Conservation (phyloP, 306 rosid species). For the Datisca glomerata region DNA sequence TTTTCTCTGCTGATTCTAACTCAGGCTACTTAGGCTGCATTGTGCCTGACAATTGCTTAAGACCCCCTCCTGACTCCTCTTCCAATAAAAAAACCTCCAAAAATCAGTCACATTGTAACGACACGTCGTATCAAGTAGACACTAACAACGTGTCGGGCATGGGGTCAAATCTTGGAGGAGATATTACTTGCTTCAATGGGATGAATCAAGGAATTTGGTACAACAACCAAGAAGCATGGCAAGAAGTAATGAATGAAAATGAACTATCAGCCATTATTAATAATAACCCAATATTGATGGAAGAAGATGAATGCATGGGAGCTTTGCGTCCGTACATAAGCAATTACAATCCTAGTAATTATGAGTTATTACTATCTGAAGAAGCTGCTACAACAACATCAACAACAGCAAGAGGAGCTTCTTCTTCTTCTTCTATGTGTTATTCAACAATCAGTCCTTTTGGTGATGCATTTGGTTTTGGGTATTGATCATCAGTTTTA, state of each 20-base stretch:
- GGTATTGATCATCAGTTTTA: too few species aligned
- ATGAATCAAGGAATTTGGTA: conserved; percentile 49
- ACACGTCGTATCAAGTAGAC: too few species aligned
- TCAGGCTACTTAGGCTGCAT: conserved; percentile 92
- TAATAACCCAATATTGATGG: conserved; percentile 18
- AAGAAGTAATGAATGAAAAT: conserved; percentile 33
- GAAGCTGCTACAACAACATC: too few species aligned
- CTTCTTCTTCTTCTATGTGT: conserved; percentile 33
- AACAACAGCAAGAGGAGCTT: too few species aligned
- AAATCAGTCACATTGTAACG: too few species aligned
- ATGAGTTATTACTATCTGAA: too few species aligned
- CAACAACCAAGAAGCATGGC: conserved; percentile 18
- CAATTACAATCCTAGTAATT: too few species aligned
- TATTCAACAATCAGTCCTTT: conserved; percentile 43
- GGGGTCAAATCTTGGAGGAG: too few species aligned
- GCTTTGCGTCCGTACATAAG: conserved; percentile 30
- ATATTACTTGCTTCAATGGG: too few species aligned
- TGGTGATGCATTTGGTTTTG: conserved; percentile 54
- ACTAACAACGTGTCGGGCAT: too few species aligned
- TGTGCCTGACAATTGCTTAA: conserved; percentile 85
- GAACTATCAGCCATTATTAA: conserved; percentile 58
- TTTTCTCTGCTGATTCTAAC: conserved; percentile 49
- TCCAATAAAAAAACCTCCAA: conserved; percentile 13
- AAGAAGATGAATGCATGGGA: conserved; percentile 50
- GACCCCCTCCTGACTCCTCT: conserved; percentile 37